Evolutionary conservation across 768 basidiomycete genomes (phyloP).

Genomic region (Trametes coccinea): DNA sequence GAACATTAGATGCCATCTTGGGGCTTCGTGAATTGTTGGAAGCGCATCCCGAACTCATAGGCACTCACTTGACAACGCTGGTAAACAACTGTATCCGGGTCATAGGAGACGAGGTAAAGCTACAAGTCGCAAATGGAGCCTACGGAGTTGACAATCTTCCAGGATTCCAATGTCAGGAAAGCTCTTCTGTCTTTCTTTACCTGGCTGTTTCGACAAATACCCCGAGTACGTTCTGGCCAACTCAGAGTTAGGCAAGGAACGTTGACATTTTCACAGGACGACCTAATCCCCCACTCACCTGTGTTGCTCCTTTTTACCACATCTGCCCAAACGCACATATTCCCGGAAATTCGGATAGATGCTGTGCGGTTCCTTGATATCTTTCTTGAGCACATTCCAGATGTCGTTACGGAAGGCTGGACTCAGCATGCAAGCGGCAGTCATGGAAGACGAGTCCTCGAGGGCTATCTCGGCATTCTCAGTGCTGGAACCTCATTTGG

Average conservation of each 20-base stretch:
- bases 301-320: conserved; percentile 81
- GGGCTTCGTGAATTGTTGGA: conserved; percentile 75
- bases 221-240: conserved; percentile 44
- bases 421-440: conserved; percentile 42
- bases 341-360: conserved; percentile 92
- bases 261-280: conserved; percentile 46
- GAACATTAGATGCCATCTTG: conserved; percentile 62
- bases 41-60: conserved; percentile 55
- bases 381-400: conserved; percentile 69
- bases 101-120: conserved; percentile 75
- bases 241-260: background rate
- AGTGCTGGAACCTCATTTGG: conserved; percentile 66
- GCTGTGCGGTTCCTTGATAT: conserved; percentile 80
- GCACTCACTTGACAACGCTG: conserved; percentile 52
- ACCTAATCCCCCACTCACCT: conserved; percentile 72
- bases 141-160: background rate
- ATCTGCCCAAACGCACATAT: conserved; percentile 92
- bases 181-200: conserved; percentile 62
- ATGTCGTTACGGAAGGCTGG: conserved; percentile 69
- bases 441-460: conserved; percentile 66
- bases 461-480: conserved; percentile 80
- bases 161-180: conserved; percentile 85
- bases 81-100: conserved; percentile 65
- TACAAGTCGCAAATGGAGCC: conserved; percentile 17
- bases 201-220: conserved; percentile 71